phyloP scores from a whole-genome alignment of 208 protist species.

The Novymonas esmeraldas region DNA sequence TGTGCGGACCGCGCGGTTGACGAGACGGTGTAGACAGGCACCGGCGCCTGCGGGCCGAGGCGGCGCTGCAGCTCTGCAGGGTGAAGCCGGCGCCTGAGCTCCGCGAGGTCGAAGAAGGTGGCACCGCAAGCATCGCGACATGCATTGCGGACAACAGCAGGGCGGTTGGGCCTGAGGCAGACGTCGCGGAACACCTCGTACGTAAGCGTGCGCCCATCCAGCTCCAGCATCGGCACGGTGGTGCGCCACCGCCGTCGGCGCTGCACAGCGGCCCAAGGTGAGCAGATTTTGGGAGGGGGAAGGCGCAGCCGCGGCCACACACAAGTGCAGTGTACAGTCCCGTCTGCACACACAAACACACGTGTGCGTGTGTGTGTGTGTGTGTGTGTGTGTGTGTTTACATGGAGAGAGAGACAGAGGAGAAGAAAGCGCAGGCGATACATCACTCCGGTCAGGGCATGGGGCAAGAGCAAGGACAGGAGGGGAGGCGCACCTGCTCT shows the following conservation, averaged over 20 bases:
- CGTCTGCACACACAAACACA: neutral
- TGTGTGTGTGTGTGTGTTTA: neutral
- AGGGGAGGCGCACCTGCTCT: too few species aligned
- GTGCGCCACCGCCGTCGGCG: too few species aligned
- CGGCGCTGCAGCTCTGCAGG: conserved; percentile 29
- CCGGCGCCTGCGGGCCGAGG: conserved; percentile 36
- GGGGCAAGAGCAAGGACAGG: too few species aligned
- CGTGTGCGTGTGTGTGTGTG: neutral
- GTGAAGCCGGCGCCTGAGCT: conserved; percentile 24
- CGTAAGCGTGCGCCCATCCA: conserved; percentile 59
- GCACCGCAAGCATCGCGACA: neutral
- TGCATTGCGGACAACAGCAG: conserved; percentile 70
- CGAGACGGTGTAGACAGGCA: conserved; percentile 50
- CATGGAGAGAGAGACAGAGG: neutral
- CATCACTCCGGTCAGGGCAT: too few species aligned
- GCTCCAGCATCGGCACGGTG: conserved; percentile 56
- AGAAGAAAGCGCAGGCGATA: neutral
- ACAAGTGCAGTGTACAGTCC: neutral
- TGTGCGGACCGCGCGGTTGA: neutral
- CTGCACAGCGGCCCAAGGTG: too few species aligned
- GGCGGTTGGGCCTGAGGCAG: conserved; percentile 70
- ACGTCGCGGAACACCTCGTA: conserved; percentile 59
- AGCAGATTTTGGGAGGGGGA: neutral
- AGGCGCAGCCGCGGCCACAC: neutral
- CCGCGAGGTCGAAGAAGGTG: conserved; percentile 31